A percentile compares a stretch with the other conserved stretches of the same genome.
phyloP scores from a whole-genome alignment of 441 rosid genomes.

The Aquilaria agallochum region DNA sequence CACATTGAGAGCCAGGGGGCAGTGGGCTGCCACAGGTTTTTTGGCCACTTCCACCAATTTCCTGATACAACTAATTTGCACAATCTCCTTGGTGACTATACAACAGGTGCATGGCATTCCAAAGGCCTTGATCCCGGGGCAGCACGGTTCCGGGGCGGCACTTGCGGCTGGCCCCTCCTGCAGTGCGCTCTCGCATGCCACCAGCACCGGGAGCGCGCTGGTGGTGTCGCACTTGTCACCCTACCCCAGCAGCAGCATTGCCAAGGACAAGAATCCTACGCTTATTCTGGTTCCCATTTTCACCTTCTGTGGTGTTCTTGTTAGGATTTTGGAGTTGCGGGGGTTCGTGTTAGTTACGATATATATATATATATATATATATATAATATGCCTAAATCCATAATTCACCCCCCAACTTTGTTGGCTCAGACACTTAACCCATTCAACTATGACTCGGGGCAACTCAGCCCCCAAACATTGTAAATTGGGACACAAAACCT shows the following conservation, averaged over 20 bases:
- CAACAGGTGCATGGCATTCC: constrained; percentile 22
- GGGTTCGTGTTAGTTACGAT: no score
- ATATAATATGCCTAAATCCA: no score
- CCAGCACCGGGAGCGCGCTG: constrained; percentile 2
- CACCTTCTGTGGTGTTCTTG: no score
- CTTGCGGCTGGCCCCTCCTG: not conserved
- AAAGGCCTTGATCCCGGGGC: constrained; percentile 11
- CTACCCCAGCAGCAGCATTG: constrained; percentile 1
- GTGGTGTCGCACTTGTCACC: constrained; percentile 2
- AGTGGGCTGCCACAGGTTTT: constrained; percentile 15
- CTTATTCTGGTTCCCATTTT: no score
- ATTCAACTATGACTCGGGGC: no score
- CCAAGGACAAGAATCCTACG: not conserved
- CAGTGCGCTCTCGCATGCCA: constrained; percentile 13
- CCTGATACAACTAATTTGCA: constrained; percentile 16
- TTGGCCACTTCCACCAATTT: constrained; percentile 19
- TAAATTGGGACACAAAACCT: no score
- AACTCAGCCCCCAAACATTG: no score
- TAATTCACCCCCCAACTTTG: no score
- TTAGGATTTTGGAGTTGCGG: no score
- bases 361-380: no score
- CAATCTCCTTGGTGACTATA: constrained; percentile 21
- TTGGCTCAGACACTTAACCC: no score
- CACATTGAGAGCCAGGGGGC: constrained; percentile 17
- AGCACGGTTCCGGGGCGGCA: constrained; percentile 14